phyloP scores from a whole-genome alignment of 1,284 basidiomycete genomes.

The Exobasidium cylindrosporum region DNA sequence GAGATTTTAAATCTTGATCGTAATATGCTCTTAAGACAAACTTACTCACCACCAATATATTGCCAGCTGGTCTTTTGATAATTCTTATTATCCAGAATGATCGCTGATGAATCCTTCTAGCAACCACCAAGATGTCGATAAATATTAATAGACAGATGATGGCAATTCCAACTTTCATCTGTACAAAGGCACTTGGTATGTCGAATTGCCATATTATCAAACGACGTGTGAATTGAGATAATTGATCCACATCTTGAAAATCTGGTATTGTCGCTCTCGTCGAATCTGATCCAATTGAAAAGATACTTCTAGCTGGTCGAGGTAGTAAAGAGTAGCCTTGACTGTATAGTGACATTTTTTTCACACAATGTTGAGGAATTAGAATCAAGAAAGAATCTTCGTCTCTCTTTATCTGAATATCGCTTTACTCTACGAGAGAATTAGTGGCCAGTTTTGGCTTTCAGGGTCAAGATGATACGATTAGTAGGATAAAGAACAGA shows the following conservation, averaged over 20 bases:
- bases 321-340: background rate
- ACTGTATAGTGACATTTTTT: background rate
- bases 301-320: background rate
- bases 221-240: background rate
- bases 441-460: no score
- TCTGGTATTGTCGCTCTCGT: conserved; percentile 1
- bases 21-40: background rate
- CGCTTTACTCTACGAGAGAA: no score
- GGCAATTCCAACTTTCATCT: conserved; percentile 5
- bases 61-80: conserved; percentile 1
- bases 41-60: background rate
- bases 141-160: background rate
- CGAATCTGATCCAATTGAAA: background rate
- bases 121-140: background rate
- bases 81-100: background rate
- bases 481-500: no score
- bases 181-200: background rate
- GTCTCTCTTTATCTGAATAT: no score
- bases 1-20: no score
- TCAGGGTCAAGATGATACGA: no score
- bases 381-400: no score
- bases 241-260: background rate
- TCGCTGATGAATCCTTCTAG: conserved; percentile 1
- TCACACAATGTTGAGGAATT: no score
- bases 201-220: background rate